Evolutionary conservation across 2,329 filamentous ascomycete genomes (phyloP), one percentile per base, ranked within the genome.

Genomic region (Periconia macrospinosa): DNA sequence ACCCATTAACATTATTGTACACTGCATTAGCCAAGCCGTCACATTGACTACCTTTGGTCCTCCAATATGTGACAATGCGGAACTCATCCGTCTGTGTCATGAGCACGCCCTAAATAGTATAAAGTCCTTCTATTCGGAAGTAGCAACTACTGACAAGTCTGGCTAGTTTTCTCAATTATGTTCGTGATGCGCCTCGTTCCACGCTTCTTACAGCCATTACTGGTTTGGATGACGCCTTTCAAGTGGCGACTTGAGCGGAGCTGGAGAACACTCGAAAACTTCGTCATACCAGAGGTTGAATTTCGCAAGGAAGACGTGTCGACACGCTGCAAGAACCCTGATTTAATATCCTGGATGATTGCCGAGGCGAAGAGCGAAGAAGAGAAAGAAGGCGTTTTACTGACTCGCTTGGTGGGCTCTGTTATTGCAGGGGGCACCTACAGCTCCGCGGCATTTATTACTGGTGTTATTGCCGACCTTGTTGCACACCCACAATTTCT

Each of bases 341-440:
- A 49, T 40, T 30, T 49, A 27, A 14, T 53, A 18, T 30, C 45
- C n/a, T 49, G 45, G 45, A 53, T 53, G 50, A 23, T 53, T 6
- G 9, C 30, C 33, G 46, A 53, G 40, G 50, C 45, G 8, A 43
- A 49, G 27, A 33, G 8, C 35, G 50, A 49, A 18, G 37, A 37
- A 48, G 41, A 53, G 23, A 49, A 5, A n/a, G 45, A 53, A 20
- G 20, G 20, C 6, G 19, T 11, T n/a, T 11, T 53, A 37, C 45
- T 53, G 15, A 45, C 23, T 44, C n/a, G 45, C 11, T 15, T 41
- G 40, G 18, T 41, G 14, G 40, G 40, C 7, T 41, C 40, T n/a
- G 40, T 41, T 19, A 46, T 46, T 27, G 52, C 52, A 30, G 52
- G 52, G 6, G 52, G 52, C n/a, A 51, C 48, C 13, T 51, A 50